Conservation (phyloP, 192 early-diverging fungal species). For the Glomus cerebriforme region DNA sequence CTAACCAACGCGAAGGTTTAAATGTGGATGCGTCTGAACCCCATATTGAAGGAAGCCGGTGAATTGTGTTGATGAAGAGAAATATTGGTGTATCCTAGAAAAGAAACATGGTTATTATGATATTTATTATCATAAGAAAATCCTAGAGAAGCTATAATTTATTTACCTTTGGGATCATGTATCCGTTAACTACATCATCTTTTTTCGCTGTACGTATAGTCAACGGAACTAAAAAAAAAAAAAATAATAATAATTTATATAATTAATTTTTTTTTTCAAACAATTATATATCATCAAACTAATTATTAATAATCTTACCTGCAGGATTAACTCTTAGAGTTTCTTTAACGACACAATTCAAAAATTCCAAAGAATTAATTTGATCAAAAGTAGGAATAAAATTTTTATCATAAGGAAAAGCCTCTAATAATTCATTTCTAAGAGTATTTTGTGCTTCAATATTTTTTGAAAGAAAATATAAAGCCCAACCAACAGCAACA, state of each 20-base stretch:
- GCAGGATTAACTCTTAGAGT: slow-evolving; percentile 53
- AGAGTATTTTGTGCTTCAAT: slow-evolving; percentile 45
- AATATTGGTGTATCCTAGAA: slow-evolving; percentile 39
- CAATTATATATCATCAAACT: background rate
- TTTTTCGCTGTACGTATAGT: slow-evolving; percentile 43
- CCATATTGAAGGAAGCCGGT: slow-evolving; percentile 46
- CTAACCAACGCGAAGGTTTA: slow-evolving; percentile 57
- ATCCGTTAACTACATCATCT: slow-evolving; percentile 44
- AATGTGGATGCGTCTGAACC: slow-evolving; percentile 55
- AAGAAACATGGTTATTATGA: background rate
- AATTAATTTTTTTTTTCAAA: background rate
- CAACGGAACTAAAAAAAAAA: slow-evolving; percentile 40
- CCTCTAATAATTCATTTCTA: slow-evolving; percentile 47
- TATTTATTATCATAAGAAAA: background rate
- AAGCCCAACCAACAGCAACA: slow-evolving; percentile 53
- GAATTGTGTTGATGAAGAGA: slow-evolving; percentile 42
- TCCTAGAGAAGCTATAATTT: background rate
- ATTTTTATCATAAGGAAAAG: slow-evolving; percentile 34
- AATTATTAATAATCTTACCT: background rate
- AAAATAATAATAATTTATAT: background rate
- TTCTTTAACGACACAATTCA: slow-evolving; percentile 58
- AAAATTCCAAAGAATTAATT: slow-evolving; percentile 49
- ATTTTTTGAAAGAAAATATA: slow-evolving; percentile 51
- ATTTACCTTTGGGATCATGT: slow-evolving; percentile 51
- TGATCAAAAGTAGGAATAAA: slow-evolving; percentile 45